Conservation (phyloP, 2,329 filamentous ascomycete genomes). For the Claviceps sp. region DNA sequence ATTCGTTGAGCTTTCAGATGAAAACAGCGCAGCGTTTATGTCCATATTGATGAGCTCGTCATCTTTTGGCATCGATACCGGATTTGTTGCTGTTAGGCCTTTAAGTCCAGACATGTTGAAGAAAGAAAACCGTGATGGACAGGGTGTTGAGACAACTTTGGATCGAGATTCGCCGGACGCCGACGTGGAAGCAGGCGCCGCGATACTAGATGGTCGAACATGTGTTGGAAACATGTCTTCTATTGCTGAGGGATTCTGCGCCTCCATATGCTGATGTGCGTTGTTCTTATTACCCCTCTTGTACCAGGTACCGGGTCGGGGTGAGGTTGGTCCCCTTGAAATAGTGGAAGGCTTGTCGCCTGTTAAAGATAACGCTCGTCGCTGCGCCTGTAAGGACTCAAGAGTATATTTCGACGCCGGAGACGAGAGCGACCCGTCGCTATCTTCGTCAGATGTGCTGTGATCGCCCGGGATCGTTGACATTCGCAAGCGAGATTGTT, state of each 20-base stretch:
- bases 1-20: slow-evolving; percentile 26
- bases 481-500: background rate
- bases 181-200: background rate
- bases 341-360: slow-evolving; percentile 14
- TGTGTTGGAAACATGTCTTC: slow-evolving; percentile 5
- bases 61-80: slow-evolving; percentile 19
- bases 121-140: slow-evolving; percentile 29
- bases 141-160: slow-evolving; percentile 8
- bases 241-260: background rate
- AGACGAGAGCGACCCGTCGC: background rate
- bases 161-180: background rate
- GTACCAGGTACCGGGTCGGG: slow-evolving; percentile 13
- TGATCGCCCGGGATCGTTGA: background rate
- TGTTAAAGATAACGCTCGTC: slow-evolving; percentile 18
- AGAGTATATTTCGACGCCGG: slow-evolving; percentile 13
- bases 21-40: slow-evolving; percentile 41
- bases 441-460: background rate
- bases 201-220: background rate
- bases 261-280: background rate
- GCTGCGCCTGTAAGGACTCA: slow-evolving; percentile 1
- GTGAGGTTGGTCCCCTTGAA: slow-evolving; percentile 5
- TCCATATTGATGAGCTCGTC: slow-evolving; percentile 45
- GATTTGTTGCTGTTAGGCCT: slow-evolving; percentile 9
- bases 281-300: slow-evolving; percentile 9
- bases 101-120: slow-evolving; percentile 30